phyloP scores from a whole-genome alignment of 148 eudicot species.

The Vaccinium macrocarpon region DNA sequence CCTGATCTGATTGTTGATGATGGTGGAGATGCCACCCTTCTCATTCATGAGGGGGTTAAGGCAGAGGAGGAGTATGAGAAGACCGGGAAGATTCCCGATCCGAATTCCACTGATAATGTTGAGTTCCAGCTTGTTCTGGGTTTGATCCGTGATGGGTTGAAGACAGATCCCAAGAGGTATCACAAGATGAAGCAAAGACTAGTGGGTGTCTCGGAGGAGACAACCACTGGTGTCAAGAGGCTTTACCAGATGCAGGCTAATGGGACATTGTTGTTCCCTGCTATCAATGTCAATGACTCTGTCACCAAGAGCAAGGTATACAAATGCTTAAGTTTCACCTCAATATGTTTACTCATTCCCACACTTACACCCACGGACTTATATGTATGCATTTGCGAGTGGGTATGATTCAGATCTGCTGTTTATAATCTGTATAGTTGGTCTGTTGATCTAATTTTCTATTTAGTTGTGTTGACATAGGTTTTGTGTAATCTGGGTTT shows the following conservation, averaged over 20 bases:
- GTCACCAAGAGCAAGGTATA: constrained; percentile 99
- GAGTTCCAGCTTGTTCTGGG: constrained; percentile 90
- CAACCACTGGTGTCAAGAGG: constrained; percentile 99
- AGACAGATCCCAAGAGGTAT: constrained; percentile 77
- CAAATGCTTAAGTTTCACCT: neutral
- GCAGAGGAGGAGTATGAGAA: constrained; percentile 84
- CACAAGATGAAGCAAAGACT: constrained; percentile 79
- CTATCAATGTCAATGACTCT: constrained; percentile 95
- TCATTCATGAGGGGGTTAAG: constrained; percentile 97
- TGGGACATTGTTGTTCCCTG: constrained; percentile 86
- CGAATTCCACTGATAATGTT: constrained; percentile 64
- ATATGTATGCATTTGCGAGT: neutral
- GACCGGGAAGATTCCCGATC: constrained; percentile 67
- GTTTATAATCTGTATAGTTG: neutral
- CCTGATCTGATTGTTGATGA: constrained; percentile 96
- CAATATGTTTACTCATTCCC: neutral
- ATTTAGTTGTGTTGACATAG: neutral
- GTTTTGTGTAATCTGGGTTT: neutral
- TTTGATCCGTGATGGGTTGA: constrained; percentile 63
- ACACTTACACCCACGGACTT: too few relatives aligned
- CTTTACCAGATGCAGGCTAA: constrained; percentile 87
- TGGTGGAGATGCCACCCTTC: constrained; percentile 86
- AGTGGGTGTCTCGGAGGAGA: constrained; percentile 97
- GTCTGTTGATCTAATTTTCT: too few relatives aligned
- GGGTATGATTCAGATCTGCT: neutral